Evolutionary conservation across 1,139 yeast species (phyloP).

Genomic region (Suhomyces maxii): DNA sequence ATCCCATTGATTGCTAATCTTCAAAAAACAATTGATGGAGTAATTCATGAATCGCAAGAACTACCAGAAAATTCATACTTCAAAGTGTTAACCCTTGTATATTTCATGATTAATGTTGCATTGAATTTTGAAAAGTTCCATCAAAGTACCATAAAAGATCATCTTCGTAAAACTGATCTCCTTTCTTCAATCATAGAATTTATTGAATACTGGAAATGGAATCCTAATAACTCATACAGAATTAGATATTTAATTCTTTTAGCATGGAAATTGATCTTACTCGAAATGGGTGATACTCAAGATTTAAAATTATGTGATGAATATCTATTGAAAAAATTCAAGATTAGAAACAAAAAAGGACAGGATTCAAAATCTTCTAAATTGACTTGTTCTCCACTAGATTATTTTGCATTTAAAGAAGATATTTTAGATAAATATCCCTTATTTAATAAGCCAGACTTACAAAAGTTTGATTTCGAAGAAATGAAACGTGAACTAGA

Average conservation of each 20-base stretch:
- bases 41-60: conserved; percentile 11
- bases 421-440: conserved; percentile 79
- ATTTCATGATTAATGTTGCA: conserved; percentile 42
- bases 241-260: conserved; percentile 56
- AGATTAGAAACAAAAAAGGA: conserved; percentile 35
- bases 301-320: conserved; percentile 49
- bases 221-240: conserved; percentile 29
- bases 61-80: conserved; percentile 20
- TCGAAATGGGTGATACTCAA: conserved; percentile 63
- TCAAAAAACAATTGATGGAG: conserved; percentile 15
- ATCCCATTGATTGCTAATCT: conserved; percentile 17
- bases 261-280: conserved; percentile 57
- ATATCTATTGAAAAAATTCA: conserved; percentile 46
- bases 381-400: conserved; percentile 69
- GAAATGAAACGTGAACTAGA: conserved; percentile 15
- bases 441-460: conserved; percentile 36
- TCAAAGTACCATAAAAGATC: conserved; percentile 22
- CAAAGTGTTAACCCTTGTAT: conserved; percentile 53
- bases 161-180: conserved; percentile 29
- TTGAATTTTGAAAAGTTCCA: conserved; percentile 15
- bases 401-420: conserved; percentile 75
- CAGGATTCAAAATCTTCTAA: conserved; percentile 21
- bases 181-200: conserved; percentile 48
- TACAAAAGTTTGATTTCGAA: conserved; percentile 20
- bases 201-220: conserved; percentile 71